Conservation (phyloP, 2,329 filamentous ascomycete genomes). For the Fusarium udum region DNA sequence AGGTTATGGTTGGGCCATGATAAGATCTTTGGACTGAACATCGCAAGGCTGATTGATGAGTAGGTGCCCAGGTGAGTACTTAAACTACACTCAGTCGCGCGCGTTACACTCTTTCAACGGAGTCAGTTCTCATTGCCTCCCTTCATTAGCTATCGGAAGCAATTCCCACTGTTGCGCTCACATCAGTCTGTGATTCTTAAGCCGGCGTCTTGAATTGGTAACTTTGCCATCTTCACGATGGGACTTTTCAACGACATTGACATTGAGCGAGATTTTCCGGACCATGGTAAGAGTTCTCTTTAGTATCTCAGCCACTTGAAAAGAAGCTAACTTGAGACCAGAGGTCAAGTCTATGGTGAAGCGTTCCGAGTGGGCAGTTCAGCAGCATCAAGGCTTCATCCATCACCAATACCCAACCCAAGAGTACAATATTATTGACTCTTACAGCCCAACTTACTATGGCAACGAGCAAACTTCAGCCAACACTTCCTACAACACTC, state of each 20-base stretch:
- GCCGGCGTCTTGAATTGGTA: neutral
- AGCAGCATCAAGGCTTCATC: neutral
- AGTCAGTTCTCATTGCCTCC: neutral
- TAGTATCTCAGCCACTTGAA: rapidly evolving
- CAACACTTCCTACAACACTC: neutral
- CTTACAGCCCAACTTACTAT: neutral
- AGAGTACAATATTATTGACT: neutral
- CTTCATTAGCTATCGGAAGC: neutral
- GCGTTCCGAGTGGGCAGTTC: neutral
- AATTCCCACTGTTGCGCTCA: neutral
- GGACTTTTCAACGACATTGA: constrained; percentile 4
- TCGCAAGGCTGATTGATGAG: neutral
- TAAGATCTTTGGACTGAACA: neutral
- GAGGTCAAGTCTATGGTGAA: neutral
- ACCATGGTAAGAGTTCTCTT: neutral
- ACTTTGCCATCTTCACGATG: neutral
- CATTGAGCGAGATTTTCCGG: constrained; percentile 1
- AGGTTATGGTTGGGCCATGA: neutral
- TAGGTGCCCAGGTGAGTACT: neutral
- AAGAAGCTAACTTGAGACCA: neutral
- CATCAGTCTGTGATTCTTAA: neutral
- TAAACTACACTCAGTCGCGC: neutral
- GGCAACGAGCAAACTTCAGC: neutral
- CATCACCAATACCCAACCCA: neutral
- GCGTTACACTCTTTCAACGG: too few relatives aligned